Percentiles rank a stretch among this genome's conserved stretches.
phyloP scores from a whole-genome alignment of 257 asterid genomes.

The Przewalskia tangutica region DNA sequence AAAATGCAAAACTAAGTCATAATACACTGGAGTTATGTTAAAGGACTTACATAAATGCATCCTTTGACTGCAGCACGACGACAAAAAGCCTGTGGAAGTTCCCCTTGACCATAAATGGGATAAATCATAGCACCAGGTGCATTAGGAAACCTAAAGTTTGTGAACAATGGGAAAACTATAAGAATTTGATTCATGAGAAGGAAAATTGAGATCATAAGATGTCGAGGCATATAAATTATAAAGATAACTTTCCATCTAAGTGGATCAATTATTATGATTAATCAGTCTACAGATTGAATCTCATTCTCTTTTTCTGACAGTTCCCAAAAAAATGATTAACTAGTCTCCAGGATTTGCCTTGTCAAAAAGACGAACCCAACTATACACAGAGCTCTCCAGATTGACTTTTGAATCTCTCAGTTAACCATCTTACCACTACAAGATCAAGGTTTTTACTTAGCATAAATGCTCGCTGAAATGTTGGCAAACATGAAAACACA shows the following conservation, averaged over 20 bases:
- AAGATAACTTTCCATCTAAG: not conserved
- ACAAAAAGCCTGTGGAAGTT: slow-evolving; percentile 91
- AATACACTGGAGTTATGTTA: not conserved
- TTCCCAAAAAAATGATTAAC: not conserved
- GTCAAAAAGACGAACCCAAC: not conserved
- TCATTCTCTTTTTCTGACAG: not conserved
- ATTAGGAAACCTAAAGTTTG: slow-evolving; percentile 57
- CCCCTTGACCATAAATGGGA: slow-evolving; percentile 92
- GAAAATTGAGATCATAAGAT: not conserved
- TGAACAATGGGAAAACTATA: not conserved
- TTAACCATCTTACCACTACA: not conserved
- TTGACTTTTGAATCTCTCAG: not conserved
- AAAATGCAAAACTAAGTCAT: not conserved
- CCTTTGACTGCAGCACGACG: slow-evolving; percentile 99
- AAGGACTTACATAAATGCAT: slow-evolving; percentile 59
- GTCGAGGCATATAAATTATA: not conserved
- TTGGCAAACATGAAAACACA: not conserved
- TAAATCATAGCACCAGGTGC: slow-evolving; percentile 89
- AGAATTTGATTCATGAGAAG: not conserved
- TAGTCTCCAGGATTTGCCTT: not conserved
- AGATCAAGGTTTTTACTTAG: not conserved
- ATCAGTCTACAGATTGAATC: not conserved
- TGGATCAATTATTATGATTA: not conserved
- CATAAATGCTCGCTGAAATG: not conserved
- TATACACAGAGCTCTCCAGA: not conserved